Conservation (phyloP, 108 stramenopile species). For the Skeletonema potamos region DNA sequence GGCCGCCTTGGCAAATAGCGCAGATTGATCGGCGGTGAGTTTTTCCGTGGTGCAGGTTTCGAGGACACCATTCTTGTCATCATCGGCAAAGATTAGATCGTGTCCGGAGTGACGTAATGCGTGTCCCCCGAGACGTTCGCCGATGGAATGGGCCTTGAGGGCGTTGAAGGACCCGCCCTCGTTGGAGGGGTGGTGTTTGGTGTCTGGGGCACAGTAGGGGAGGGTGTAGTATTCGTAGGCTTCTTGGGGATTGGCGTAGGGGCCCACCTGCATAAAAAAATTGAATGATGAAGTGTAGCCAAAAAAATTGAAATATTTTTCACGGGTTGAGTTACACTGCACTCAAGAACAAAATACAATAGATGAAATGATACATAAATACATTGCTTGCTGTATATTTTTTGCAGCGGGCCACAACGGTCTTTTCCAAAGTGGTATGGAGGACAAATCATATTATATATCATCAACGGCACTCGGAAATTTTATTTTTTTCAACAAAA, state of each 20-base stretch:
- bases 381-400: too few relatives aligned
- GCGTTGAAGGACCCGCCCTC: slow-evolving; percentile 79
- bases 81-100: slow-evolving; percentile 66
- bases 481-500: too few relatives aligned
- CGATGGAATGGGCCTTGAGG: slow-evolving; percentile 76
- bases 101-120: slow-evolving; percentile 86
- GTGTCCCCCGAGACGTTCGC: slow-evolving; percentile 79
- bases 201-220: slow-evolving; percentile 96
- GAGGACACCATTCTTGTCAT: slow-evolving; percentile 40
- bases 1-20: slow-evolving; percentile 70
- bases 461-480: too few relatives aligned
- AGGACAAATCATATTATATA: too few relatives aligned
- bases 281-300: too few relatives aligned
- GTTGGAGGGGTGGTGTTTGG: slow-evolving; percentile 69
- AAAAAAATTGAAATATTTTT: too few relatives aligned
- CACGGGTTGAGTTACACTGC: too few relatives aligned
- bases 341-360: too few relatives aligned
- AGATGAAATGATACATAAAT: too few relatives aligned
- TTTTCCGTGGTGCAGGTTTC: slow-evolving; percentile 78
- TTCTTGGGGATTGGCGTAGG: slow-evolving; percentile 98
- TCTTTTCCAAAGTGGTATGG: too few relatives aligned
- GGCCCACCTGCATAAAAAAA: slow-evolving; percentile 75
- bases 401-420: too few relatives aligned
- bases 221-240: slow-evolving; percentile 97
- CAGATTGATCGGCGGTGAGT: slow-evolving; percentile 53